Evolutionary conservation across 1,284 basidiomycete genomes (phyloP), one percentile per base, ranked within the genome.

Genomic region (Boletus smithii): DNA sequence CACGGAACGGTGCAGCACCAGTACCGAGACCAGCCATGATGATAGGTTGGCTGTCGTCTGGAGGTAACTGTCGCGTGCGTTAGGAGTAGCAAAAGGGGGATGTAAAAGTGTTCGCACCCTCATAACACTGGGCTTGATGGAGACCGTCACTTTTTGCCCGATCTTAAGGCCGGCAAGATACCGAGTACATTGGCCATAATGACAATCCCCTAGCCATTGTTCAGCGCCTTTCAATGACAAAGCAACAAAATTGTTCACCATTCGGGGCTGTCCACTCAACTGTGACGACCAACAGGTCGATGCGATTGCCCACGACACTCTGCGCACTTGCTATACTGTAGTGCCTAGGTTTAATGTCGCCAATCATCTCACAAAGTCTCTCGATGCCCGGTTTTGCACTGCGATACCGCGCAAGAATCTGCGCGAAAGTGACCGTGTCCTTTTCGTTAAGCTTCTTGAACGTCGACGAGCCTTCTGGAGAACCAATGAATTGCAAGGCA

Each of bases 11-110:
- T 11, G 95, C 95, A 5, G 94, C 95, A 52, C 95, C 95, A 1
- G 97, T 99, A 48, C 95, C 97, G 35, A 99, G 85, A 63, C 95
- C 95, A 41, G 95, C 94, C 91, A 99, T 95, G 72, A 99, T 97
- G 70, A 99, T 80, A 39, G 95, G 95, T 68, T 97, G 93, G 50
- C 76, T 78, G 64, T 85, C 76, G 65, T 84, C 77, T 4, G 88
- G 87, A 48, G 97, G 95, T 9, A 97, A 76, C 88, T 88, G 53
- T 35, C 50, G 29, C 23, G n/a, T 23, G n/a, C 10, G 29, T 55
- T 36, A 52, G 48, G 20, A 43, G 18, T 17, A 22, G 30, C 24
- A 33, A 20, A 34, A 0, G 6, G 1, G 13, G 7, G 13, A 38
- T 14, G 26, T 24, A 8, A 32, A 38, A 42, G 51, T 22, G 7